phyloP scores from a whole-genome alignment of 108 stramenopile species.

The Fistulifera pelliculosa region DNA sequence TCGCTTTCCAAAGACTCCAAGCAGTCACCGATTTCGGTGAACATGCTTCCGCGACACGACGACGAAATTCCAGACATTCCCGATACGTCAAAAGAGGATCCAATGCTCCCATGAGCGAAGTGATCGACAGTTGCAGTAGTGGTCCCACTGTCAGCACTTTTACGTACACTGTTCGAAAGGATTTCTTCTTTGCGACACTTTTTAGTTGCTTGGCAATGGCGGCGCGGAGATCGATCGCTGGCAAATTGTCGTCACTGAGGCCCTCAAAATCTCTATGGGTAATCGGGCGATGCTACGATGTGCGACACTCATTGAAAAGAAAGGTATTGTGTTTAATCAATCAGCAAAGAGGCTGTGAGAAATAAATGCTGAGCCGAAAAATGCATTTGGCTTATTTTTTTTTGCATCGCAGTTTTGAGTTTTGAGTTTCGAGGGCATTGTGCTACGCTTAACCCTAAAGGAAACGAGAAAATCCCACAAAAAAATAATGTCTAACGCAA shows the following conservation, averaged over 20 bases:
- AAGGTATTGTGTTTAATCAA: too few relatives aligned
- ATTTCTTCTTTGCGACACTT: neutral
- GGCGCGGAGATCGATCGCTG: slow-evolving; percentile 6
- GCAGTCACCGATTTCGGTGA: slow-evolving; percentile 26
- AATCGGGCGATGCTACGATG: slow-evolving; percentile 49
- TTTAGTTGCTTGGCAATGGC: slow-evolving; percentile 15
- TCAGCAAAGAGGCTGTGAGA: too few relatives aligned
- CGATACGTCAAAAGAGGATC: slow-evolving; percentile 70
- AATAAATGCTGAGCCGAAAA: too few relatives aligned
- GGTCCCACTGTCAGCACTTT: slow-evolving; percentile 48
- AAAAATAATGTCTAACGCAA: too few relatives aligned
- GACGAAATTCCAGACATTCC: slow-evolving; percentile 39
- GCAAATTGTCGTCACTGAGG: slow-evolving; percentile 13
- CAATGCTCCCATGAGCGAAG: slow-evolving; percentile 36
- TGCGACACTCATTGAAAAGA: slow-evolving; percentile 28
- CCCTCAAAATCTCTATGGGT: slow-evolving; percentile 54
- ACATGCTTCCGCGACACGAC: slow-evolving; percentile 33
- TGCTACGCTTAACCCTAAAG: too few relatives aligned
- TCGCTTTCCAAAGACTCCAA: slow-evolving; percentile 20
- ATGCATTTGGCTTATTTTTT: too few relatives aligned
- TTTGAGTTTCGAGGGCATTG: too few relatives aligned
- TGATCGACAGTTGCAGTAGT: slow-evolving; percentile 30
- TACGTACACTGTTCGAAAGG: slow-evolving; percentile 6
- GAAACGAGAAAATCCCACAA: too few relatives aligned
- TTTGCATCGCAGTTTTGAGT: too few relatives aligned